Percentiles rank a stretch among this genome's conserved stretches.
These are phyloP conservation scores for Chlamydomonas sp. DNA, from an alignment of 139 green algal genomes.

Conservation along the genomic window DNA sequence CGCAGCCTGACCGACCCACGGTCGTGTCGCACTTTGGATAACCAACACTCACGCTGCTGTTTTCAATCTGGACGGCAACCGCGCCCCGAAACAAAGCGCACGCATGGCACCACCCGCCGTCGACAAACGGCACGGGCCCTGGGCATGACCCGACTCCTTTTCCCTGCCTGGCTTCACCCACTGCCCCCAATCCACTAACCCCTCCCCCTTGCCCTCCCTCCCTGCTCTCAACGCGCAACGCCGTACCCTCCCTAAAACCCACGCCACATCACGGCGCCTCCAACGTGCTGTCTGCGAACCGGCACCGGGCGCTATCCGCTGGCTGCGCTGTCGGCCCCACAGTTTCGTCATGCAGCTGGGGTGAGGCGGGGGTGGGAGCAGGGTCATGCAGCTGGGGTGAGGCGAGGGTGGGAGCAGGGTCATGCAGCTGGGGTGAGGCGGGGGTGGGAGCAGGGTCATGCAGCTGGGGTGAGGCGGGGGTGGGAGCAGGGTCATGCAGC, in stretches of 20 bases:
- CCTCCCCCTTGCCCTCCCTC: not conserved
- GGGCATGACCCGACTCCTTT: too few species aligned
- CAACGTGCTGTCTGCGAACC: too few species aligned
- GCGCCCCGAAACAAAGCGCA: too few species aligned
- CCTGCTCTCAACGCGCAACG: not conserved
- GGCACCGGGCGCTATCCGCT: not conserved
- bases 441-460: conserved; percentile 18
- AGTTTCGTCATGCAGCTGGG: conserved; percentile 43
- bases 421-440: conserved; percentile 38
- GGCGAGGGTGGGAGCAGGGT: conserved; percentile 1
- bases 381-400: too few species aligned
- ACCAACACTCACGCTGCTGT: not conserved
- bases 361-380: not conserved
- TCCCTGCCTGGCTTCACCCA: too few species aligned
- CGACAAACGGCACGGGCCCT: too few species aligned
- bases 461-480: conserved; percentile 22
- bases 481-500: too few species aligned
- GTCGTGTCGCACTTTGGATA: not conserved
- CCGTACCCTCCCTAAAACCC: not conserved
- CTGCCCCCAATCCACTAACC: not conserved
- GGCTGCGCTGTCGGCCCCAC: not conserved
- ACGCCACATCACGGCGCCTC: too few species aligned
- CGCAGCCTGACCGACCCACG: not conserved
- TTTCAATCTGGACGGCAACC: not conserved
- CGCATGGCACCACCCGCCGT: too few species aligned